These are phyloP conservation scores for Aspergillus aculeatinus DNA, from an alignment of 2,329 filamentous ascomycete genomes.

Conservation along the genomic window DNA sequence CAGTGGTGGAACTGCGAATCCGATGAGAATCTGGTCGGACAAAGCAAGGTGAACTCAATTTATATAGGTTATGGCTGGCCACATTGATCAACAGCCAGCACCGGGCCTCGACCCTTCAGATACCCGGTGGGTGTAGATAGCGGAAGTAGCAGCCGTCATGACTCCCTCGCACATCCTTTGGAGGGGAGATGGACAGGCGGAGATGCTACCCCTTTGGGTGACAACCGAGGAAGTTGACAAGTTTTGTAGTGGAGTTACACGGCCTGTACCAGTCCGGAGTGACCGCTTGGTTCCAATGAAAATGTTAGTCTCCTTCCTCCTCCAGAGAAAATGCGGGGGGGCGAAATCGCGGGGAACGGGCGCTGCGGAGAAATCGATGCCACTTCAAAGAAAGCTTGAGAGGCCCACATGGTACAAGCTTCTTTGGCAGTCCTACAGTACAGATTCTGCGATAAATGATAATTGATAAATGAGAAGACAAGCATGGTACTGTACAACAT, in stretches of 20 bases:
- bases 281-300: not conserved
- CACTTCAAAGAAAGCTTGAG: not conserved
- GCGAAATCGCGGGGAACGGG: constrained; percentile 20
- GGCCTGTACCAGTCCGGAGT: not conserved
- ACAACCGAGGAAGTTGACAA: constrained; percentile 29
- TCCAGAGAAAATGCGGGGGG: not conserved
- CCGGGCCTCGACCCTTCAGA: not conserved
- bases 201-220: constrained; percentile 16
- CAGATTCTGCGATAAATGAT: not conserved
- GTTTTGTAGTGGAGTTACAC: not conserved
- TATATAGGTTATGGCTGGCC: not conserved
- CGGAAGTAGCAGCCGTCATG: not conserved
- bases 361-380: not conserved
- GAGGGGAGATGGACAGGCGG: constrained; percentile 17
- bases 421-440: no score
- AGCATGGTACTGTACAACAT: no score
- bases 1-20: not conserved
- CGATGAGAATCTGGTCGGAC: not conserved
- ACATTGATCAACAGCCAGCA: not conserved
- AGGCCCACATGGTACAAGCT: not conserved
- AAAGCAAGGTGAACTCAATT: not conserved
- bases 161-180: constrained; percentile 12
- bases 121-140: not conserved
- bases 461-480: not conserved
- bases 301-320: not conserved